phyloP scores from a whole-genome alignment of 352 stramenopile species.

The Peronospora belbahrii region DNA sequence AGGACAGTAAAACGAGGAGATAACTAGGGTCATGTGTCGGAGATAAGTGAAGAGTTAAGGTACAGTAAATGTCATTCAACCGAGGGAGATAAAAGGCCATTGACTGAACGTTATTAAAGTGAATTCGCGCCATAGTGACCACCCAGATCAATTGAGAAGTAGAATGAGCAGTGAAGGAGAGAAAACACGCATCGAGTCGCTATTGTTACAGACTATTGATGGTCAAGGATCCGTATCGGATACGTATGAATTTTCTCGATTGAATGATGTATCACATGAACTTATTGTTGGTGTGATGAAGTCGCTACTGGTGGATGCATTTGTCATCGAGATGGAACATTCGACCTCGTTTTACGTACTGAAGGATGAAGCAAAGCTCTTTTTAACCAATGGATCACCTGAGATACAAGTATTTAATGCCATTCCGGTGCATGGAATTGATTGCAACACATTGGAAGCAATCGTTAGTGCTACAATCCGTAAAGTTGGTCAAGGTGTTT shows the following conservation, averaged over 20 bases:
- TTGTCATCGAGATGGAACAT: constrained; percentile 77
- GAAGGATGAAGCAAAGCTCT: constrained; percentile 84
- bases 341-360: constrained; percentile 90
- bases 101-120: constrained; percentile 1
- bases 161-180: constrained; percentile 50
- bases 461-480: constrained; percentile 77
- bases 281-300: constrained; percentile 93
- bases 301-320: constrained; percentile 90
- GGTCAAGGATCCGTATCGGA: constrained; percentile 48
- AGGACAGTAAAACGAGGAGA: constrained; percentile 6
- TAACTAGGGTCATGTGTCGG: not conserved
- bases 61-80: not conserved
- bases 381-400: constrained; percentile 65
- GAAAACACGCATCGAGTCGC: constrained; percentile 66
- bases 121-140: constrained; percentile 14
- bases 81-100: not conserved
- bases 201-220: constrained; percentile 53
- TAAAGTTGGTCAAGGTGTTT: constrained; percentile 94
- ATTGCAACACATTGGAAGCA: constrained; percentile 74
- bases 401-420: constrained; percentile 81
- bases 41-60: not conserved
- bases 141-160: no score
- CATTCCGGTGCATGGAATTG: constrained; percentile 59
- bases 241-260: constrained; percentile 77
- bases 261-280: constrained; percentile 84